phyloP scores from a whole-genome alignment of 2,329 filamentous ascomycete species.

The Grosmannia huntii region DNA sequence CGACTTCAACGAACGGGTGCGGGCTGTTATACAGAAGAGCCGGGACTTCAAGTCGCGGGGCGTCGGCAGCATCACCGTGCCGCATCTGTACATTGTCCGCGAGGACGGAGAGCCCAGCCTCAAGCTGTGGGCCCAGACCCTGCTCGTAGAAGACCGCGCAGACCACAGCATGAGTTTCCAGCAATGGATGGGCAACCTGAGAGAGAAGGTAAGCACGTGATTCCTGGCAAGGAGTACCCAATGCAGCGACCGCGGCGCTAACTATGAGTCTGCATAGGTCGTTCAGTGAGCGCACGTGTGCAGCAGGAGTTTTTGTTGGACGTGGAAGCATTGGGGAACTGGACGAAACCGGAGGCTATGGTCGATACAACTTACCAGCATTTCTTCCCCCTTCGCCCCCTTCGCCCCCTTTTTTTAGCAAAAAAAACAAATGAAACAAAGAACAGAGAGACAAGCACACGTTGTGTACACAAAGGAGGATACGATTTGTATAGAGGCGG shows the following conservation, averaged over 20 bases:
- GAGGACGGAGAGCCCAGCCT: slow-evolving; percentile 93
- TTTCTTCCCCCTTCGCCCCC: neutral
- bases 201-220: slow-evolving; percentile 66
- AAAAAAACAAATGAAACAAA: neutral
- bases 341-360: neutral
- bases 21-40: slow-evolving; percentile 85
- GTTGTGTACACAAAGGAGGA: neutral
- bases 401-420: neutral
- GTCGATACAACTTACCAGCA: neutral
- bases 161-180: slow-evolving; percentile 87
- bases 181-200: slow-evolving; percentile 82
- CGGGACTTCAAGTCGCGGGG: slow-evolving; percentile 75
- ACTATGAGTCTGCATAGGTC: slow-evolving; percentile 15
- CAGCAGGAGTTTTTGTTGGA: neutral
- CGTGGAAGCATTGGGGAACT: neutral
- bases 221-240: neutral
- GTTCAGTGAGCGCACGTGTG: slow-evolving; percentile 18
- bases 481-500: neutral
- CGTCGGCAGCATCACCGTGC: slow-evolving; percentile 84
- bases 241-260: neutral
- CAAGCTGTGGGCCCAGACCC: slow-evolving; percentile 91
- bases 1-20: slow-evolving; percentile 91
- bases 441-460: neutral
- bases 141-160: slow-evolving; percentile 87
- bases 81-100: slow-evolving; percentile 83